A percentile compares a stretch with the other conserved stretches of the same genome.
These are phyloP conservation scores for Benincasa hispida DNA, from an alignment of 306 rosid genomes.

Conservation along the genomic window DNA sequence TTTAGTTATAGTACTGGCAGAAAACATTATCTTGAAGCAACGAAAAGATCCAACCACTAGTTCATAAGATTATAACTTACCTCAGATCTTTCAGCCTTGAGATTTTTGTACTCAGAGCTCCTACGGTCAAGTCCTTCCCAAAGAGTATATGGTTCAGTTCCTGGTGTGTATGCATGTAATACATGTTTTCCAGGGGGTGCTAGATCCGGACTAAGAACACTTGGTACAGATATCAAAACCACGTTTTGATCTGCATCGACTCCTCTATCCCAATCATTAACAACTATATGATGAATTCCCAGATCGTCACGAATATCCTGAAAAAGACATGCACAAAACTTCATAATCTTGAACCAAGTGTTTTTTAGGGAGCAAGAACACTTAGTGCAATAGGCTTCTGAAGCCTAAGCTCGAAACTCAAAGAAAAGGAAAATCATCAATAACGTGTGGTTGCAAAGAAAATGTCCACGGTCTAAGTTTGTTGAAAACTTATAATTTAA, in stretches of 20 bases:
- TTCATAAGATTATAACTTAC: constrained; percentile 16
- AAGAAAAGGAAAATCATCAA: background rate
- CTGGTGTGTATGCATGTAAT: constrained; percentile 80
- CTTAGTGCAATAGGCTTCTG: background rate
- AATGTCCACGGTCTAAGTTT: background rate
- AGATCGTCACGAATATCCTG: constrained; percentile 55
- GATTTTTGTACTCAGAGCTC: constrained; percentile 67
- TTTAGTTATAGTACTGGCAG: background rate
- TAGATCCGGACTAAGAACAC: constrained; percentile 66
- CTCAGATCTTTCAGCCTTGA: constrained; percentile 81
- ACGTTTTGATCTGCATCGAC: constrained; percentile 95
- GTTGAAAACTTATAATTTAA: background rate
- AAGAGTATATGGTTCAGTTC: constrained; percentile 75
- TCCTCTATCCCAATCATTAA: constrained; percentile 88
- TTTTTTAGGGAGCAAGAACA: background rate
- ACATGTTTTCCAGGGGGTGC: constrained; percentile 84
- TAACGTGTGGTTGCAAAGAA: background rate
- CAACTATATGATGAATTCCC: constrained; percentile 91
- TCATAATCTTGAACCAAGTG: background rate
- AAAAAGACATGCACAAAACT: background rate
- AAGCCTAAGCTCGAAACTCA: background rate
- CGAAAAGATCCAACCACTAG: background rate
- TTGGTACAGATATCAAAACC: constrained; percentile 82
- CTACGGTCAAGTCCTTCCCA: constrained; percentile 83
- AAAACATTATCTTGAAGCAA: background rate